Evolutionary conservation across 257 asterid genomes (phyloP), one percentile per base, ranked within the genome.

Genomic region (Solanum verrucosum): DNA sequence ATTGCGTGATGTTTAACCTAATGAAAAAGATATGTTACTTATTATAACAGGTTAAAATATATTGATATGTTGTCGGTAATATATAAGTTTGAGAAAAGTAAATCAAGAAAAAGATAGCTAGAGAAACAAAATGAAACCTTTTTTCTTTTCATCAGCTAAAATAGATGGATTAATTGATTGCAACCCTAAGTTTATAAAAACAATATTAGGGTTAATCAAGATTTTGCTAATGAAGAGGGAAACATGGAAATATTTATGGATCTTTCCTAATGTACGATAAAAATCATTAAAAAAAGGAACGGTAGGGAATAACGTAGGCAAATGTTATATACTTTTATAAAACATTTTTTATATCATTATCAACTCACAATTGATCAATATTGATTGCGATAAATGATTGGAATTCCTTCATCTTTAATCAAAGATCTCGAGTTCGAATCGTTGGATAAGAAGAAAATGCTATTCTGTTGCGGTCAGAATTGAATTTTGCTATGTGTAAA

Each of bases 221-320:
- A 10, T 29, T 46, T 81, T 81, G 70, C 20, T 65, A 46, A 46
- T 29, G 85, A 46, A 81, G 85, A 46, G 5, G 67, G 68, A 81
- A 31, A 7, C 85, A 85, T 25, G 79, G 87, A 85, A 65, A 85
- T 25, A 67, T 35, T 9, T 33, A n/a, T 16, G 60, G 27, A 38
- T 65, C 20, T 65, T 84, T 38, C 34, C 27, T 29, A 46, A 18
- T 18, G 29, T 81, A 27, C 11, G 29, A 46, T 29, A 52, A 81
- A 46, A 81, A 23, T 27, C 42, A 44, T 81, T 81, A 29, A 81
- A 16, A 79, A 79, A 67, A 38, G 9, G 42, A 65, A 37, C 2
- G 31, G 87, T 85, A 85, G 87, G 87, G 87, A 85, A 85, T 25
- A 40, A 40, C 42, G 31, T 40, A 16, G 87, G 67, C 29, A 67